Conservation (phyloP, 1,284 basidiomycete genomes). For the Ustanciosporium gigantosporum region DNA sequence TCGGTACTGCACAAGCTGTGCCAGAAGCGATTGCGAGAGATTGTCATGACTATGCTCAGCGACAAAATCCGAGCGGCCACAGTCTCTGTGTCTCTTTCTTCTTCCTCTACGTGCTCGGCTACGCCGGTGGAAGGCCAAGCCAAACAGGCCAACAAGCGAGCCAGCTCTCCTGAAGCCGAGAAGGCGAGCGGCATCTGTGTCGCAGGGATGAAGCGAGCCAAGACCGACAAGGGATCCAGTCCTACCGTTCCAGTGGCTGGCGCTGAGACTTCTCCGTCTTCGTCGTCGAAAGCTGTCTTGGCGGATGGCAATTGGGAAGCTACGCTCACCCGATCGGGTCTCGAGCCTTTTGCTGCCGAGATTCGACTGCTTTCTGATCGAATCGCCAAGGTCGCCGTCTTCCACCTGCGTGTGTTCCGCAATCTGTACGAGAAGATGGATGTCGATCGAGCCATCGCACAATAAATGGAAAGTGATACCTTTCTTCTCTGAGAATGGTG, state of each 20-base stretch:
- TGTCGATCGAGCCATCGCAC: too few relatives aligned
- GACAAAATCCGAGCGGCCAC: constrained; percentile 16
- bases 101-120: background rate
- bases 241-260: background rate
- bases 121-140: background rate
- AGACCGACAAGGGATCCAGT: background rate
- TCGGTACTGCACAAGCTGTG: constrained; percentile 47
- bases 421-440: constrained; percentile 38
- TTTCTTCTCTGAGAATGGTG: too few relatives aligned
- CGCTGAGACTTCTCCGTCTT: background rate
- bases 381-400: constrained; percentile 44
- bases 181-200: background rate
- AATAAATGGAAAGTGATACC: too few relatives aligned
- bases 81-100: background rate
- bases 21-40: constrained; percentile 34
- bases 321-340: constrained; percentile 31
- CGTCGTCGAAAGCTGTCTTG: background rate
- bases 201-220: background rate
- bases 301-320: constrained; percentile 10
- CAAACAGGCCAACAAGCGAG: background rate
- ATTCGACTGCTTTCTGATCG: constrained; percentile 44
- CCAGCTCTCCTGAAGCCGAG: background rate
- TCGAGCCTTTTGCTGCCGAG: constrained; percentile 46
- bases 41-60: constrained; percentile 33
- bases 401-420: constrained; percentile 47